phyloP scores from a whole-genome alignment of 2,329 filamentous ascomycete genomes.

The Neocatenulostroma microsporum region DNA sequence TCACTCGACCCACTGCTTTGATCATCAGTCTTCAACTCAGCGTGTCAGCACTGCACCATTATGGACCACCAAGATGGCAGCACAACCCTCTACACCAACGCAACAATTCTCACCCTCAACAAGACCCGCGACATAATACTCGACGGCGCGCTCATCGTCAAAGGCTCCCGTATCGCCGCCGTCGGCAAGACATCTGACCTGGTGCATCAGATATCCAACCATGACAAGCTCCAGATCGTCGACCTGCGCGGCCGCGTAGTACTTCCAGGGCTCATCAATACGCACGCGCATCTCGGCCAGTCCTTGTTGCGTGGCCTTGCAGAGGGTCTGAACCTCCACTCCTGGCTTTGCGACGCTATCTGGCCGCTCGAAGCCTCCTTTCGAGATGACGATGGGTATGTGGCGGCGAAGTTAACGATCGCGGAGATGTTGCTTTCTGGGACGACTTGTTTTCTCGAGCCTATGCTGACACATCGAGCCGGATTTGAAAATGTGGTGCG shows the following conservation, averaged over 20 bases:
- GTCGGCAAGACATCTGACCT: constrained; percentile 37
- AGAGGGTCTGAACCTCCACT: constrained; percentile 44
- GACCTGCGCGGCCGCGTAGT: constrained; percentile 39
- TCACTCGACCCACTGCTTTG: no score
- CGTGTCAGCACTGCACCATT: no score
- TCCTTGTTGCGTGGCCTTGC: constrained; percentile 43
- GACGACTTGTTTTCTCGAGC: constrained; percentile 47
- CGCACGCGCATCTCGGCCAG: constrained; percentile 45
- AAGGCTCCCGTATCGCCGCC: constrained; percentile 34
- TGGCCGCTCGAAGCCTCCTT: constrained; percentile 43
- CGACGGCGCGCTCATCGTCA: constrained; percentile 41
- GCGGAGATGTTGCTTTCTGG: constrained; percentile 46
- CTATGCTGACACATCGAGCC: constrained; percentile 44
- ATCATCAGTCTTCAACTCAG: no score
- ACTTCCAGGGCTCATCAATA: constrained; percentile 45
- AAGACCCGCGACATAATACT: constrained; percentile 37
- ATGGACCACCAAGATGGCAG: no score
- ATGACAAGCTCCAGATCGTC: constrained; percentile 26
- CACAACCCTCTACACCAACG: constrained; percentile 43
- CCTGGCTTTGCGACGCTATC: constrained; percentile 46
- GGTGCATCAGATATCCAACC: constrained; percentile 20
- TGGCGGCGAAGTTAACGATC: constrained; percentile 42
- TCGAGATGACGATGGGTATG: constrained; percentile 42
- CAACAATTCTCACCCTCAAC: constrained; percentile 48
- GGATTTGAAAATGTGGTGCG: constrained; percentile 39